Base-by-base conservation (phyloP, 2,329 filamentous ascomycete species). In the Ophiocordyceps camponoti-floridani region DNA sequence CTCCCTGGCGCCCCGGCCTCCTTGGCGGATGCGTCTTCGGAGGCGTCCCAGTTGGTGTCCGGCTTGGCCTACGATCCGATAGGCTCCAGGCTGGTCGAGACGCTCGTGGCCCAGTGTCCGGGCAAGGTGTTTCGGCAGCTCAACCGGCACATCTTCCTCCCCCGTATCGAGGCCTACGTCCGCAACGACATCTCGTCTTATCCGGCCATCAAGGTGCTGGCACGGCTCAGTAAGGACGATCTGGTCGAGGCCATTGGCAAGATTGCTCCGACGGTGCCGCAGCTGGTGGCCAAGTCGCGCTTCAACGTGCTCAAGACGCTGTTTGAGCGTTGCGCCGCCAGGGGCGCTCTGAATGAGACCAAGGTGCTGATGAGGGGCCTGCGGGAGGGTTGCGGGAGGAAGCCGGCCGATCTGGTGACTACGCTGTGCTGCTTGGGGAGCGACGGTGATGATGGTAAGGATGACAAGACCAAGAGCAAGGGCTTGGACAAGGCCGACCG, bases 161-260 rank as follows among this genome's bases (percentile, higher is more conserved):
- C 82, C 13, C 77, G 86, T 26, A 82, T 96, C 53, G 78, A 79
- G 19, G 83, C 77, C 37, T 73, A 94, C 47, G 76, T 89, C 6
- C 81, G 87, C 47, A 96, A 96, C 58, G 88, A 94, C 53, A 83
- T 88, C 43, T 87, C 91, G 6, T 82, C 79, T 23, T 96, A 94
- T 56, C 83, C 93, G 1, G 85, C 86, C 18, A 83, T 88, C 52
- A 77, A 79, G 47, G 79, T 93, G 4, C 67, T 98, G 40, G 84
- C 86, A 57, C 77, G 91, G 45, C 69, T 96, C 11, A 82, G 84
- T 59, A 88, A 85, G 56, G 86, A 94, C 47, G 87, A 95, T 55
- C 69, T 98, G 9, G 69, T 79, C 40, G 75, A 77, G 45, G 84
- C 83, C 0, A 74, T 87, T 46, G 69, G 78, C 43, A 71, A 79